Evolutionary conservation across 306 rosid genomes (phyloP).

Genomic region (Fagus crenata): DNA sequence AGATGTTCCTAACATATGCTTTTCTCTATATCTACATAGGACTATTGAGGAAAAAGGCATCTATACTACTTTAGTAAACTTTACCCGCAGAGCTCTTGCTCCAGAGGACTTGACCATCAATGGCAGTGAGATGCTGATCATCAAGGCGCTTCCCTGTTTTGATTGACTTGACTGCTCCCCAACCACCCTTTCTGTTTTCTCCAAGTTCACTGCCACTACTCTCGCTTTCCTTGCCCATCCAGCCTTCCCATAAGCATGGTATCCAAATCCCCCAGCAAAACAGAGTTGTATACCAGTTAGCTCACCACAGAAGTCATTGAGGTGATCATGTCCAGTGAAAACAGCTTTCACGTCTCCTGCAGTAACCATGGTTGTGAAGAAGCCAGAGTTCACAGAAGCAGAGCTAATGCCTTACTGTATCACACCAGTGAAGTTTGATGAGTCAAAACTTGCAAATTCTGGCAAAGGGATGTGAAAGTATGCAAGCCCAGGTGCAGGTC

Average conservation of each 20-base stretch:
- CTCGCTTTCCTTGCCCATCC: slow-evolving; percentile 95
- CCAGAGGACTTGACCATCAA: slow-evolving; percentile 67
- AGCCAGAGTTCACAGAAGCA: slow-evolving; percentile 86
- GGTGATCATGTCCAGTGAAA: slow-evolving; percentile 84
- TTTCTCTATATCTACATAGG: slow-evolving; percentile 15
- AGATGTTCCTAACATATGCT: neutral
- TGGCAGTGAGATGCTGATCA: slow-evolving; percentile 58
- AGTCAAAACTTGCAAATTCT: slow-evolving; percentile 64
- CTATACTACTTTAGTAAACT: slow-evolving; percentile 26
- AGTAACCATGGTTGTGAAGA: slow-evolving; percentile 78
- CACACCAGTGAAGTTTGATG: slow-evolving; percentile 73
- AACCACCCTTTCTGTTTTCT: slow-evolving; percentile 50
- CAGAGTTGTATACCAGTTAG: slow-evolving; percentile 68
- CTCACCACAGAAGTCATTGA: slow-evolving; percentile 88
- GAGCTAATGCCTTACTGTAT: slow-evolving; percentile 76
- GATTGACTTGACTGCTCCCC: slow-evolving; percentile 83
- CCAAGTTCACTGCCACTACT: slow-evolving; percentile 74
- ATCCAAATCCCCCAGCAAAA: slow-evolving; percentile 90
- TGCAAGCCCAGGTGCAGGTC: slow-evolving; percentile 76
- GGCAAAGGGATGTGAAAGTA: slow-evolving; percentile 94
- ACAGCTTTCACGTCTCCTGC: slow-evolving; percentile 93
- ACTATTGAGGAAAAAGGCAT: slow-evolving; percentile 3
- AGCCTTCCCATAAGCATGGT: slow-evolving; percentile 92
- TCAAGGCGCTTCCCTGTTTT: slow-evolving; percentile 91
- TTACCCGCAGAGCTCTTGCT: slow-evolving; percentile 61